These are phyloP conservation scores for Fusarium pilosicola DNA, from an alignment of 2,329 filamentous ascomycete species.

Conservation along the genomic window DNA sequence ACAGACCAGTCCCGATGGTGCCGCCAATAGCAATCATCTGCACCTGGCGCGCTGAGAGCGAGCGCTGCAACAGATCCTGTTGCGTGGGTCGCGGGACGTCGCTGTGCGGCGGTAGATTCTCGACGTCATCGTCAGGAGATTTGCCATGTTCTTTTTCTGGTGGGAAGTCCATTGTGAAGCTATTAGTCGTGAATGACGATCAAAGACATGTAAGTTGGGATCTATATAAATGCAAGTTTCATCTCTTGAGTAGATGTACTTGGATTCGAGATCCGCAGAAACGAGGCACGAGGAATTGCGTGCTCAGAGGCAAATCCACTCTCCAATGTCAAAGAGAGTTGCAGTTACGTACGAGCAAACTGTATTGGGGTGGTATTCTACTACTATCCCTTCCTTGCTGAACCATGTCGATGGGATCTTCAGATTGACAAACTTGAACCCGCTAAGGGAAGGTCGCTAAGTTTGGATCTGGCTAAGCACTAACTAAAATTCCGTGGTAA, in stretches of 20 bases:
- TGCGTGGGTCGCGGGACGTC: conserved; percentile 31
- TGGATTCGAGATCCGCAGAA: conserved; percentile 1
- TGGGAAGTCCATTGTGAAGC: conserved; percentile 13
- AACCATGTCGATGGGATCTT: conserved; percentile 19
- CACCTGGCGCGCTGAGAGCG: conserved; percentile 69
- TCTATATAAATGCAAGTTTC: background rate
- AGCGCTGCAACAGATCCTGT: conserved; percentile 62
- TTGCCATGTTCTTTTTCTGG: conserved; percentile 30
- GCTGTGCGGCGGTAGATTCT: conserved; percentile 14
- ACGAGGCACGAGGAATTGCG: conserved; percentile 42
- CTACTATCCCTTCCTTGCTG: background rate
- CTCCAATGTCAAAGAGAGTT: conserved; percentile 1
- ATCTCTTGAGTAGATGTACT: background rate
- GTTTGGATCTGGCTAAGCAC: conserved; percentile 1
- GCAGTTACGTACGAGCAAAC: conserved; percentile 26
- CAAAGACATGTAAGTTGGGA: background rate
- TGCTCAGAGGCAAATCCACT: conserved; percentile 42
- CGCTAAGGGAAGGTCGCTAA: conserved; percentile 26
- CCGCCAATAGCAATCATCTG: conserved; percentile 74
- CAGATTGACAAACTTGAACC: conserved; percentile 3
- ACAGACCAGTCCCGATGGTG: conserved; percentile 69
- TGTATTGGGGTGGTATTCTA: background rate
- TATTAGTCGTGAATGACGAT: fast-evolving
- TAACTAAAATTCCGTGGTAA: conserved; percentile 7
- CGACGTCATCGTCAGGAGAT: conserved; percentile 32